A percentile compares a stretch with the other conserved stretches of the same genome.
Conservation (phyloP, 768 basidiomycete species). For the Xanthoconium stramineum region DNA sequence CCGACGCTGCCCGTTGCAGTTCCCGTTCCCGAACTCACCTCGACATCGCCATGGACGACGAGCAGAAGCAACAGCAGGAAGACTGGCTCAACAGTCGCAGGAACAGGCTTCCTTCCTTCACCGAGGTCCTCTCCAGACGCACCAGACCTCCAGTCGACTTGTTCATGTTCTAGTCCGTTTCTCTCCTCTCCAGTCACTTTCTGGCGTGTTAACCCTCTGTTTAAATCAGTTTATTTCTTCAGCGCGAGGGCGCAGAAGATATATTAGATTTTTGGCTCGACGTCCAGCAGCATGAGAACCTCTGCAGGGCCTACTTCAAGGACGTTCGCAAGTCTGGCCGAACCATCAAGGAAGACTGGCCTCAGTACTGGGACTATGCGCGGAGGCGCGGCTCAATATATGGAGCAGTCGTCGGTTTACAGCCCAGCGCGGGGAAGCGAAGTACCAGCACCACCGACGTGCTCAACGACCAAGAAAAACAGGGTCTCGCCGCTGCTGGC, state of each 20-base stretch:
- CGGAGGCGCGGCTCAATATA: conserved; percentile 90
- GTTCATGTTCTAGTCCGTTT: conserved; percentile 96
- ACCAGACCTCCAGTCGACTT: conserved; percentile 95
- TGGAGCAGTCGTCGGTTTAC: conserved; percentile 80
- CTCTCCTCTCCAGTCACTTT: not conserved
- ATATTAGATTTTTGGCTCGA: conserved; percentile 98
- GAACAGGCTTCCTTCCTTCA: conserved; percentile 81
- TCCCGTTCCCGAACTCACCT: conserved; percentile 3
- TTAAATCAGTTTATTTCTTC: conserved; percentile 76
- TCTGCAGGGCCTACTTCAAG: conserved; percentile 98
- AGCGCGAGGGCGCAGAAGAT: conserved; percentile 94
- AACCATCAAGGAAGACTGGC: conserved; percentile 96
- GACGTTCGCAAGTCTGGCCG: conserved; percentile 94
- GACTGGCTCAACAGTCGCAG: conserved; percentile 70
- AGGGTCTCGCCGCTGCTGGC: conserved; percentile 46
- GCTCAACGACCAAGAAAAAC: conserved; percentile 67
- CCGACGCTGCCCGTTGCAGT: conserved; percentile 15
- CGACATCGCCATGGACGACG: conserved; percentile 46
- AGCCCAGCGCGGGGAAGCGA: conserved; percentile 61
- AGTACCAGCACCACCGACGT: conserved; percentile 83
- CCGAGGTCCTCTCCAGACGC: conserved; percentile 86
- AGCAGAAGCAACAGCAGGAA: conserved; percentile 54
- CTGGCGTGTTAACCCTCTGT: conserved; percentile 4
- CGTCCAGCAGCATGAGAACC: conserved; percentile 98
- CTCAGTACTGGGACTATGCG: conserved; percentile 96